Evolutionary conservation across 139 green algal species (phyloP).

Genomic region (Edaphochlamys debaryana): DNA sequence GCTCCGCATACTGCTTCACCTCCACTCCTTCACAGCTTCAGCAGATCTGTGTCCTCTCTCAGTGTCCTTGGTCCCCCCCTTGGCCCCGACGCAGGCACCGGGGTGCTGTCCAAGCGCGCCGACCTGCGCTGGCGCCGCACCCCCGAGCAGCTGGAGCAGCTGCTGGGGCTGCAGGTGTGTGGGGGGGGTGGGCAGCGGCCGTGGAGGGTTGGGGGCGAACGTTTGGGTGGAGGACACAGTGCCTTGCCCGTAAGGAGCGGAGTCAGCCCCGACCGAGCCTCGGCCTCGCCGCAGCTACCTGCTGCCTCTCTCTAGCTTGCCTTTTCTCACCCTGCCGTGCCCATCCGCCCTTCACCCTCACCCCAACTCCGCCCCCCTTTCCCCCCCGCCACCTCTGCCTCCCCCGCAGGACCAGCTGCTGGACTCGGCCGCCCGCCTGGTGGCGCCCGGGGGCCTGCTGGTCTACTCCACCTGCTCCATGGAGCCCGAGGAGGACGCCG

Average conservation of each 20-base stretch:
- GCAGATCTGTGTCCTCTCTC: neutral
- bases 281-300: too few species aligned
- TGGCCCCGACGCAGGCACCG: constrained; percentile 60
- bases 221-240: too few species aligned
- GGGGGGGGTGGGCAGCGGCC: constrained; percentile 19
- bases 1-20: too few species aligned
- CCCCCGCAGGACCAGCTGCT: constrained; percentile 70
- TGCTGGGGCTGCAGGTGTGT: constrained; percentile 67
- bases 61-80: too few species aligned
- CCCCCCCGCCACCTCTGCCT: too few species aligned
- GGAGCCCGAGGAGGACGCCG: constrained; percentile 51
- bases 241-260: too few species aligned
- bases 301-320: too few species aligned
- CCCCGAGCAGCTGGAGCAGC: constrained; percentile 63
- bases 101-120: constrained; percentile 87
- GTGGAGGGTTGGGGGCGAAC: constrained; percentile 35
- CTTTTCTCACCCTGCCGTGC: too few species aligned
- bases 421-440: constrained; percentile 69
- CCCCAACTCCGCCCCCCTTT: too few species aligned
- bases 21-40: too few species aligned
- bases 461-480: constrained; percentile 91
- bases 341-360: too few species aligned
- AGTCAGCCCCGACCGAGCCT: too few species aligned
- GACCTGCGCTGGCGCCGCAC: constrained; percentile 89
- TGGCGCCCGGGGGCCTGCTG: constrained; percentile 84